phyloP scores from a whole-genome alignment of 768 basidiomycete genomes.

The Panaeolus cyanescens region DNA sequence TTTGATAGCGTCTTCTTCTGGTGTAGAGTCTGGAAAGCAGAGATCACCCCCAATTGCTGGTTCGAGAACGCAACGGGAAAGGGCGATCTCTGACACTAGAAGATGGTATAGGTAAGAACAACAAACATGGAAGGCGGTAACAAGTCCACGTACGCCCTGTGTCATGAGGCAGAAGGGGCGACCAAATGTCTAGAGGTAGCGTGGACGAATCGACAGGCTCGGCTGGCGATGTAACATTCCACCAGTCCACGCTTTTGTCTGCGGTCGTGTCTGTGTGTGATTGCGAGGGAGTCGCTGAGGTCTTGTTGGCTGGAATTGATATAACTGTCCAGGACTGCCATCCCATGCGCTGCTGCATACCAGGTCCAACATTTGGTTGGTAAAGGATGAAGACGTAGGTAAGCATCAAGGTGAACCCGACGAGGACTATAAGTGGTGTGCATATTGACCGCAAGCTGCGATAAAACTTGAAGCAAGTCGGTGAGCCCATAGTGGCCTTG shows the following conservation, averaged over 20 bases:
- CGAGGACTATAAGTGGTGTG: conserved; percentile 58
- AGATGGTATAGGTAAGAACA: conserved; percentile 5
- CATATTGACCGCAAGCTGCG: conserved; percentile 57
- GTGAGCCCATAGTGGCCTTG: conserved; percentile 36
- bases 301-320: conserved; percentile 23
- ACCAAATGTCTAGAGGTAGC: conserved; percentile 81
- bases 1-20: conserved; percentile 71
- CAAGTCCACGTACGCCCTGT: conserved; percentile 62
- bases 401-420: conserved; percentile 72
- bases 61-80: conserved; percentile 67
- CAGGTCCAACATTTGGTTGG: conserved; percentile 76
- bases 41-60: conserved; percentile 56
- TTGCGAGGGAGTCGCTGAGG: conserved; percentile 7
- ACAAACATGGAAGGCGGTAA: not conserved
- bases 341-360: conserved; percentile 69
- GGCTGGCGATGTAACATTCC: conserved; percentile 54
- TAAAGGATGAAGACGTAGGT: conserved; percentile 80
- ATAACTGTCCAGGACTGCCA: conserved; percentile 90
- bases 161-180: conserved; percentile 71
- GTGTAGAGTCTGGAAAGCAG: conserved; percentile 70
- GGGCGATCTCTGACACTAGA: conserved; percentile 79
- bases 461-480: conserved; percentile 41
- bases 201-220: conserved; percentile 59
- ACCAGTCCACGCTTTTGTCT: conserved; percentile 57
- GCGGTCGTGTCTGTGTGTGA: conserved; percentile 12